These are phyloP conservation scores for Talaromyces funiculosus DNA, from an alignment of 2,329 filamentous ascomycete genomes.

Conservation along the genomic window DNA sequence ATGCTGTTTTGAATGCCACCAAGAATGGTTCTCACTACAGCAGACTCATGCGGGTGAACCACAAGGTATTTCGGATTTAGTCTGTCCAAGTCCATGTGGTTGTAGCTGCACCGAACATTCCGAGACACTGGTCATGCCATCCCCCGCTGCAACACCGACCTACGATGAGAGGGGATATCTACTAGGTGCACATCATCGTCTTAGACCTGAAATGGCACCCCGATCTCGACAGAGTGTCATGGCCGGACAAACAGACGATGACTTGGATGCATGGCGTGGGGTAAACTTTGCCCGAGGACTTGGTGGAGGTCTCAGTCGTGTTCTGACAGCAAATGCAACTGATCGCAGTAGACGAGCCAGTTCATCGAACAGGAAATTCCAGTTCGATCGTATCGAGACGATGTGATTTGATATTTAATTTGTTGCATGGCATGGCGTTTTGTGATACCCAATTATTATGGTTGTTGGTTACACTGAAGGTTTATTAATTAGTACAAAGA, in stretches of 20 bases:
- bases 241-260: conserved; percentile 27
- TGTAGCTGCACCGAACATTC: conserved; percentile 40
- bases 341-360: conserved; percentile 8
- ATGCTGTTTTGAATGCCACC: conserved; percentile 42
- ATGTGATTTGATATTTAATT: conserved; percentile 3
- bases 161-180: conserved; percentile 16
- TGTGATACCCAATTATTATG: conserved; percentile 8
- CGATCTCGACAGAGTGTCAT: conserved; percentile 13
- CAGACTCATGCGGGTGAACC: neutral
- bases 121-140: conserved; percentile 3
- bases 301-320: conserved; percentile 39
- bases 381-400: conserved; percentile 14
- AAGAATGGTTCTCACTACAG: conserved; percentile 33
- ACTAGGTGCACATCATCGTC: conserved; percentile 15
- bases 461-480: neutral
- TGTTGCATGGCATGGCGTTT: conserved; percentile 9
- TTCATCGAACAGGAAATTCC: conserved; percentile 11
- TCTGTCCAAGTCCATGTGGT: conserved; percentile 45
- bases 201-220: conserved; percentile 15
- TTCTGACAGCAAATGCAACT: conserved; percentile 20
- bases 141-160: conserved; percentile 1
- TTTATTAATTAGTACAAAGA: neutral
- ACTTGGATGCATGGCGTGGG: conserved; percentile 32
- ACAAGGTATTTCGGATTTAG: conserved; percentile 6
- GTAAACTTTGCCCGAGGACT: conserved; percentile 38